Evolutionary conservation across 306 rosid species (phyloP).

Genomic region (Begonia peltatifolia): DNA sequence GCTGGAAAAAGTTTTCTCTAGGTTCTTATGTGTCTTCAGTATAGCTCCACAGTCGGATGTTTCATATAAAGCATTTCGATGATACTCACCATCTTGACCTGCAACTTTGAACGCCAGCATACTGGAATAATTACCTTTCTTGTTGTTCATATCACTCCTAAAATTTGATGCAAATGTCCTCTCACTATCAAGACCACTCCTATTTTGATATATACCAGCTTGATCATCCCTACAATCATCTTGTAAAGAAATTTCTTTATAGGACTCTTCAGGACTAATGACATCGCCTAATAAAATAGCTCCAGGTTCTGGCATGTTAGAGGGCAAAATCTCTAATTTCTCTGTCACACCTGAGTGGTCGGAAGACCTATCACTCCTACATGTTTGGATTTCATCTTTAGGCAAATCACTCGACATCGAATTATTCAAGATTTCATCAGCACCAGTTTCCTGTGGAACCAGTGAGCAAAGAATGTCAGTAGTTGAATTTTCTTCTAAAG

Average conservation of each 20-base stretch:
- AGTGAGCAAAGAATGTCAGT: slow-evolving; percentile 18
- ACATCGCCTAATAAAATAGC: slow-evolving; percentile 22
- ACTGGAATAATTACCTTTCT: slow-evolving; percentile 21
- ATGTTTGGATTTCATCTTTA: slow-evolving; percentile 21
- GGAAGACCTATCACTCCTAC: slow-evolving; percentile 20
- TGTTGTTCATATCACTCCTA: slow-evolving; percentile 31
- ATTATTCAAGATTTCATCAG: slow-evolving; percentile 20
- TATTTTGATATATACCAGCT: slow-evolving; percentile 17
- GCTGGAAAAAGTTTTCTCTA: slow-evolving; percentile 26
- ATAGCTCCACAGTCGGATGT: slow-evolving; percentile 22
- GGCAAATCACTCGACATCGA: background rate
- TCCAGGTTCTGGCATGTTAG: slow-evolving; percentile 24
- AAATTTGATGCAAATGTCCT: slow-evolving; percentile 11
- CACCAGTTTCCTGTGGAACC: slow-evolving; percentile 16
- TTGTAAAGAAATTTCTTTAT: slow-evolving; percentile 25
- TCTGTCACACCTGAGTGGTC: slow-evolving; percentile 6
- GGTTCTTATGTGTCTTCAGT: slow-evolving; percentile 29
- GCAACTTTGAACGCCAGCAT: slow-evolving; percentile 17
- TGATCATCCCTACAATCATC: slow-evolving; percentile 22
- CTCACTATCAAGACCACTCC: slow-evolving; percentile 5
- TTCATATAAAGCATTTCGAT: slow-evolving; percentile 28
- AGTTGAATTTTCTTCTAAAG: slow-evolving; percentile 18
- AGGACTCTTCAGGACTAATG: slow-evolving; percentile 19
- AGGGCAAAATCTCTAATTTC: slow-evolving; percentile 21
- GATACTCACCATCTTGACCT: slow-evolving; percentile 27